phyloP scores from a whole-genome alignment of 2,329 filamentous ascomycete species.

The Sarocladium strictum region DNA sequence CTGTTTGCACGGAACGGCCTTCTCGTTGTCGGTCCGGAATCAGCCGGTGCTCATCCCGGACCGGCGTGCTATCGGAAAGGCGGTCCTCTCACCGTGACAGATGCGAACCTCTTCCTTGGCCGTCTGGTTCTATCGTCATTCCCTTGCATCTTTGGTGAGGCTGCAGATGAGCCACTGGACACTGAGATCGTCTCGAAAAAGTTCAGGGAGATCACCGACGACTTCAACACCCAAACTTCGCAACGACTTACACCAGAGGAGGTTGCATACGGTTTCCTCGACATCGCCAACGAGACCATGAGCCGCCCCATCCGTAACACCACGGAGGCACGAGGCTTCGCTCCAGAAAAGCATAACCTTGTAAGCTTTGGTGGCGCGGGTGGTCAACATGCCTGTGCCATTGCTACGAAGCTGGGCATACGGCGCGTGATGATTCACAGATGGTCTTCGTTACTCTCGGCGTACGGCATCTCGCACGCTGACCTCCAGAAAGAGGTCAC shows the following conservation, averaged over 20 bases:
- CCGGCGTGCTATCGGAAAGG: conserved; percentile 66
- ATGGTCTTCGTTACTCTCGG: conserved; percentile 34
- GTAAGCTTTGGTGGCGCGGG: conserved; percentile 63
- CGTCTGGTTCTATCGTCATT: conserved; percentile 53
- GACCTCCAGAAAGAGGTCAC: conserved; percentile 31
- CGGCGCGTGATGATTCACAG: conserved; percentile 35
- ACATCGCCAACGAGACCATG: conserved; percentile 73
- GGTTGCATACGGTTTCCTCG: conserved; percentile 65
- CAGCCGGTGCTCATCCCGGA: conserved; percentile 64
- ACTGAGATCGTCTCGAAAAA: conserved; percentile 27
- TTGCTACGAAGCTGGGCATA: conserved; percentile 35
- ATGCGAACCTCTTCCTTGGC: conserved; percentile 64
- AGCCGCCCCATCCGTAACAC: conserved; percentile 67
- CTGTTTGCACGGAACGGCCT: conserved; percentile 65
- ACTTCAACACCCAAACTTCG: conserved; percentile 31
- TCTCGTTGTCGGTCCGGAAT: conserved; percentile 65
- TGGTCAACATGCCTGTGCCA: conserved; percentile 49
- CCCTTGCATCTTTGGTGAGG: conserved; percentile 64
- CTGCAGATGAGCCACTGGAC: conserved; percentile 51
- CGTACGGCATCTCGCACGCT: conserved; percentile 36
- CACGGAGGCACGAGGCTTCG: conserved; percentile 52
- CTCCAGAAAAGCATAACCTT: conserved; percentile 24
- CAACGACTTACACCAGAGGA: conserved; percentile 26
- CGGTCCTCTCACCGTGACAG: conserved; percentile 65
- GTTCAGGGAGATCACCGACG: conserved; percentile 32